phyloP scores from a whole-genome alignment of 2,329 filamentous ascomycete genomes.

The Teratosphaeria destructans region DNA sequence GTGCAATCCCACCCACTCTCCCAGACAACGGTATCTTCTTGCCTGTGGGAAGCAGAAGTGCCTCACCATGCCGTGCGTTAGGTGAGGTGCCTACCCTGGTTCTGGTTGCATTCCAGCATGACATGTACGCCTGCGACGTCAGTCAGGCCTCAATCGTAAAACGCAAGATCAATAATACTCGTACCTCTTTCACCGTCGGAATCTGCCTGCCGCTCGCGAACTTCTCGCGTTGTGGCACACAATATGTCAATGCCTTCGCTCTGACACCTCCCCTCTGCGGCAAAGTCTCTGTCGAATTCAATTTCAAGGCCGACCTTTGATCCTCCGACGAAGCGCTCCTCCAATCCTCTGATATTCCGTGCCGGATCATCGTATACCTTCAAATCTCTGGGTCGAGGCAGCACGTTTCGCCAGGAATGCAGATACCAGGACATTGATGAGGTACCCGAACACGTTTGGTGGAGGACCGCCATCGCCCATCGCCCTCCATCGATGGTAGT shows the following conservation, averaged over 20 bases:
- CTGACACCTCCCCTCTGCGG: not conserved
- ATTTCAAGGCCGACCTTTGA: not conserved
- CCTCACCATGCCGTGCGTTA: not conserved
- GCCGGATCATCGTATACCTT: not conserved
- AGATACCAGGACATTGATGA: not conserved
- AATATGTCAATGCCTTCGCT: not conserved
- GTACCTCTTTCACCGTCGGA: slow-evolving; percentile 1
- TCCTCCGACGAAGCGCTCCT: not conserved
- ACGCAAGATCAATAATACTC: not conserved
- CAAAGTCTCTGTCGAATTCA: not conserved
- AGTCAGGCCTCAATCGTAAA: not conserved
- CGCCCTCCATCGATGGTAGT: not conserved
- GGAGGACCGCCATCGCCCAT: not conserved
- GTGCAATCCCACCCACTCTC: not conserved
- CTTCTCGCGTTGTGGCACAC: not conserved
- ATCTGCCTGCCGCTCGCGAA: not conserved
- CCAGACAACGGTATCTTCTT: not conserved
- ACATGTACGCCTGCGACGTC: not conserved
- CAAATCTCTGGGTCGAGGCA: not conserved
- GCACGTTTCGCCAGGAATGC: not conserved
- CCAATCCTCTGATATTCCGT: not conserved
- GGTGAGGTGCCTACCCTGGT: not conserved
- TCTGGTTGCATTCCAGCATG: not conserved
- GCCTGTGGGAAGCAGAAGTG: not conserved
- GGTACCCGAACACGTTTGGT: not conserved